Conservation (phyloP, 805 yeast species). For the Metschnikowia hibisci region DNA sequence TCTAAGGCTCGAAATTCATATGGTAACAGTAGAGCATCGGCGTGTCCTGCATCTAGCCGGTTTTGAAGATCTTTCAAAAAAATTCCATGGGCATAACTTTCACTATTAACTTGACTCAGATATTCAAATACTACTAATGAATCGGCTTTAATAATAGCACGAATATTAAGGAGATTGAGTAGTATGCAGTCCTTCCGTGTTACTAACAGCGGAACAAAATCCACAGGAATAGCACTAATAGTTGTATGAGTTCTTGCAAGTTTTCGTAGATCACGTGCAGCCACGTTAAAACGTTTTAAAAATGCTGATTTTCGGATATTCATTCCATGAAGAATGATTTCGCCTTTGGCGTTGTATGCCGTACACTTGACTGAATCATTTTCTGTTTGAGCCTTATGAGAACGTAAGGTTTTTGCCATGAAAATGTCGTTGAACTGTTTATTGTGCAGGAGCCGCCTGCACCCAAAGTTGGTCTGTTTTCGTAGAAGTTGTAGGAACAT, state of each 20-base stretch:
- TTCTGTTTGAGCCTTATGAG: conserved; percentile 20
- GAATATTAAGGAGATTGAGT: conserved; percentile 45
- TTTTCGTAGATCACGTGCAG: conserved; percentile 59
- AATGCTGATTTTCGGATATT: conserved; percentile 43
- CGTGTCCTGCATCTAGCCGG: conserved; percentile 30
- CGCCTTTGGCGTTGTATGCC: conserved; percentile 45
- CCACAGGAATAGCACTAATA: conserved; percentile 27
- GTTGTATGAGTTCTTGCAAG: conserved; percentile 30
- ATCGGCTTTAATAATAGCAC: conserved; percentile 52
- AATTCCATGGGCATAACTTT: conserved; percentile 40
- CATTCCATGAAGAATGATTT: conserved; percentile 41
- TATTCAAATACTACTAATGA: conserved; percentile 46
- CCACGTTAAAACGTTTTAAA: conserved; percentile 42
- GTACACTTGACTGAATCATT: conserved; percentile 44
- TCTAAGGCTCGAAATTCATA: conserved; percentile 92
- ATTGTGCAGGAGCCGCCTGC: not conserved
- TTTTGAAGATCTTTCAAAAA: conserved; percentile 41
- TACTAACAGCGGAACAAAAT: conserved; percentile 55
- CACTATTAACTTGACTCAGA: conserved; percentile 31
- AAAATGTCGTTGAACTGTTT: conserved; percentile 14
- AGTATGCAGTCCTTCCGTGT: conserved; percentile 46
- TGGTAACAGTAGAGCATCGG: conserved; percentile 45
- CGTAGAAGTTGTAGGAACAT: not conserved
- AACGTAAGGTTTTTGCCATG: conserved; percentile 17
- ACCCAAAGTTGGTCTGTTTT: not conserved